phyloP scores from a whole-genome alignment of 2,329 filamentous ascomycete species.

The Tolypocladium sp. region DNA sequence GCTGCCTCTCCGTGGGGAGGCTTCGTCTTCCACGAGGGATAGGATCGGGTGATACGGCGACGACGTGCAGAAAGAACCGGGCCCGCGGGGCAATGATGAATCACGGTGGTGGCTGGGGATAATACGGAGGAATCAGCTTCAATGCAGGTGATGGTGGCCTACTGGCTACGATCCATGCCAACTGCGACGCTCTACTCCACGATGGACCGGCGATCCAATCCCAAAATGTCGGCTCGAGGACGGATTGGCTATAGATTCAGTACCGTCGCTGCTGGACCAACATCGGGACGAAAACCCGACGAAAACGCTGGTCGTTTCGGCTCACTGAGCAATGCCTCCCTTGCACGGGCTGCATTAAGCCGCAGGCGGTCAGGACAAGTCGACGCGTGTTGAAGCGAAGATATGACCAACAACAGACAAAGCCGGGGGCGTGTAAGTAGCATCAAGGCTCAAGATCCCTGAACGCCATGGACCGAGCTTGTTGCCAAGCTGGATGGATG shows the following conservation, averaged over 20 bases:
- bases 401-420: background rate
- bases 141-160: background rate
- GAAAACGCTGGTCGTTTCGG: background rate
- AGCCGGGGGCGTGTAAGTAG: background rate
- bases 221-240: background rate
- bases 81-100: background rate
- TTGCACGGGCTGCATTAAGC: too few relatives aligned
- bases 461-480: background rate
- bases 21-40: slow-evolving; percentile 28
- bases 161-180: background rate
- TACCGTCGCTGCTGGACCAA: background rate
- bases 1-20: slow-evolving; percentile 40
- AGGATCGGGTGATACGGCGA: background rate
- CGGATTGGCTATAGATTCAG: background rate
- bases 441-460: background rate
- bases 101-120: background rate
- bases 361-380: too few relatives aligned
- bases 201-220: background rate
- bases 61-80: background rate
- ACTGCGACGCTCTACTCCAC: background rate
- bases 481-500: background rate
- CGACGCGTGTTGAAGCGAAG: too few relatives aligned
- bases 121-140: background rate
- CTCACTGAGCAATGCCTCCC: too few relatives aligned
- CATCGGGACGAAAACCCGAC: background rate